These are phyloP conservation scores for Trypanosoma boissoni DNA, from an alignment of 208 protist genomes.

Conservation along the genomic window DNA sequence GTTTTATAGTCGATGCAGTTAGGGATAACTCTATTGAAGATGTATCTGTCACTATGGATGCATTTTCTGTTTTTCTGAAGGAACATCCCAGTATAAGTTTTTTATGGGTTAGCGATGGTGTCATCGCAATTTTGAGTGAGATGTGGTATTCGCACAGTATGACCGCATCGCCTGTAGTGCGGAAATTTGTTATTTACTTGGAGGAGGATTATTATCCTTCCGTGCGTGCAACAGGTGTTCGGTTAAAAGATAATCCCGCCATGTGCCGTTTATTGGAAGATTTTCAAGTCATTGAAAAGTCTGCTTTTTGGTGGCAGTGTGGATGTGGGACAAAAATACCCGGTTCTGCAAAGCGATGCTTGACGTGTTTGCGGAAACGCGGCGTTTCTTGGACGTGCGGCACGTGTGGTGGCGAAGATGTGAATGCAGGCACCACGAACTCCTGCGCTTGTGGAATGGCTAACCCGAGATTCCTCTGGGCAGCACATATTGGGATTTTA, in stretches of 20 bases:
- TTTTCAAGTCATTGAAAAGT: conserved; percentile 37
- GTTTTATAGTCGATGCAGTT: conserved; percentile 41
- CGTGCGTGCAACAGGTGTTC: conserved; percentile 37
- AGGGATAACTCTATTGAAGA: conserved; percentile 6
- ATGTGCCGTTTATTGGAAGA: conserved; percentile 49
- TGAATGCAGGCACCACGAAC: background rate
- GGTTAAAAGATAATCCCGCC: conserved; percentile 41
- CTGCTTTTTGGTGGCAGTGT: conserved; percentile 73
- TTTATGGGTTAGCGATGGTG: conserved; percentile 64
- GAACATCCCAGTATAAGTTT: conserved; percentile 55
- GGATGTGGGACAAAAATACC: conserved; percentile 62
- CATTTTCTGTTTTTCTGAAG: conserved; percentile 38
- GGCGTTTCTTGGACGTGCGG: conserved; percentile 56
- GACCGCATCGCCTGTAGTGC: conserved; percentile 25
- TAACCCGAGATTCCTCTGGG: conserved; percentile 23
- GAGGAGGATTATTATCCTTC: conserved; percentile 27
- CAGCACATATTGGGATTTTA: background rate
- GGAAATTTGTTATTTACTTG: conserved; percentile 16
- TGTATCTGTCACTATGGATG: conserved; percentile 8
- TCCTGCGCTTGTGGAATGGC: conserved; percentile 26
- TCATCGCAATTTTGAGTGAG: conserved; percentile 39
- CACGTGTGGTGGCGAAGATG: conserved; percentile 28
- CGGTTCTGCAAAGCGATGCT: conserved; percentile 52
- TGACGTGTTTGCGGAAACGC: conserved; percentile 41
- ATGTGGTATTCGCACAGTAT: conserved; percentile 44